Base-by-base conservation (phyloP, 2,329 filamentous ascomycete genomes). In the Mycosphaerella arachidis region DNA sequence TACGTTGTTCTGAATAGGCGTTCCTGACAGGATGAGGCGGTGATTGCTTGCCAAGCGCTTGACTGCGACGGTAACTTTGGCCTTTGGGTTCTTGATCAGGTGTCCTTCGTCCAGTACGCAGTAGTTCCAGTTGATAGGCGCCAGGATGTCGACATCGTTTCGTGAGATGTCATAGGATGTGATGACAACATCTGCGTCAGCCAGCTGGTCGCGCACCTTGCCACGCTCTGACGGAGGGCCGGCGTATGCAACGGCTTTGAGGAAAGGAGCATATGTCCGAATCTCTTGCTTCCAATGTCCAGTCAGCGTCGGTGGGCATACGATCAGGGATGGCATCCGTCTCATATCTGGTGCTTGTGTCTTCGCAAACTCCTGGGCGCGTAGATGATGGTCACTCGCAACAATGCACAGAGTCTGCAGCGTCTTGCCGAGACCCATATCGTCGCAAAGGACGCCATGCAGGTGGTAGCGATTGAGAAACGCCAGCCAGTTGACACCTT, bases 221-320 rank as follows among this genome's bases (percentile, higher is more conserved):
- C 85, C 84, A 65, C 94, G 87, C 73, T 97, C 91, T 0, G 83
- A 80, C 0, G 94, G 92, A 1, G 92, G 88, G 0, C 94, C 94
- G 58, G 97, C 92, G 70, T 97, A 99, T 2, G 93, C 89, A 5
- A 92, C 87, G 40, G 92, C 91, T 31, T 84, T 88, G 48, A 99
- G 82, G 83, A 99, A 99, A 0, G 94, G 94, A 1, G 95, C 93
- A 70, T 97, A 99, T 53, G 92, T 88, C 72, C 90, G 91, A 69
- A 99, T 92, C 74, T 99, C 94, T 73, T 99, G 94, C 74, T 97
- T 92, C 94, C 94, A 99, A 76, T 99, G 94, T 8, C 95, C 94
- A 18, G 94, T 97, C 27, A 99, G 82, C 0, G 94, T 97, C 1
- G 94, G 94, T 6, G 94, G 95, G 70, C 94, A 99, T 53, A 99